phyloP scores from a whole-genome alignment of 2,329 filamentous ascomycete genomes.

The Metarhizium guizhouense region DNA sequence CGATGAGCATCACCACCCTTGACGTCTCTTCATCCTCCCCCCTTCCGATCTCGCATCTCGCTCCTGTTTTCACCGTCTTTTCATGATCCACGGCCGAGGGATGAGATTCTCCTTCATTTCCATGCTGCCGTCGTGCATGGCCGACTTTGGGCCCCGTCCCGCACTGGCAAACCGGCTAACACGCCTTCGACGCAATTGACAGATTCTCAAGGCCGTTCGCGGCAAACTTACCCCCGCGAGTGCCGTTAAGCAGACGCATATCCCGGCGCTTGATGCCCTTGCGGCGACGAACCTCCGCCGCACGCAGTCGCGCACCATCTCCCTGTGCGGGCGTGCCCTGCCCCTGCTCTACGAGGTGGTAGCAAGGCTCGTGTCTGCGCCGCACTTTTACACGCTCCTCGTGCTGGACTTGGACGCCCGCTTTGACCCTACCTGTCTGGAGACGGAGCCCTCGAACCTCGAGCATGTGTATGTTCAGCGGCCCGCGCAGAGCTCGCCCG shows the following conservation, averaged over 20 bases:
- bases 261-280: conserved; percentile 38
- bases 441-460: conserved; percentile 28
- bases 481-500: conserved; percentile 21
- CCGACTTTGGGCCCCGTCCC: too few relatives aligned
- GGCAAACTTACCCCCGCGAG: background rate
- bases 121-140: too few relatives aligned
- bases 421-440: conserved; percentile 44
- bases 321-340: conserved; percentile 42
- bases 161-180: too few relatives aligned
- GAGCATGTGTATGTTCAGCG: conserved; percentile 43
- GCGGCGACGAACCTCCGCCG: conserved; percentile 36
- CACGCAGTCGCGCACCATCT: conserved; percentile 37
- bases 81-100: too few relatives aligned
- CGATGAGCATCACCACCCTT: background rate
- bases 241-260: conserved; percentile 23
- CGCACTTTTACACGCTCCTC: conserved; percentile 38
- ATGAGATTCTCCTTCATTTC: too few relatives aligned
- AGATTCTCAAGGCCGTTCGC: conserved; percentile 9
- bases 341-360: conserved; percentile 49
- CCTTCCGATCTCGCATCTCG: too few relatives aligned
- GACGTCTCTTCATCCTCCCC: background rate
- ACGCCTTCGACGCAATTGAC: too few relatives aligned
- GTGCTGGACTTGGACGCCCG: conserved; percentile 46
- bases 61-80: too few relatives aligned
- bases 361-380: conserved; percentile 38